These are phyloP conservation scores for Cutaneotrichosporon sp. DNA, from an alignment of 1,284 basidiomycete species.

Conservation along the genomic window DNA sequence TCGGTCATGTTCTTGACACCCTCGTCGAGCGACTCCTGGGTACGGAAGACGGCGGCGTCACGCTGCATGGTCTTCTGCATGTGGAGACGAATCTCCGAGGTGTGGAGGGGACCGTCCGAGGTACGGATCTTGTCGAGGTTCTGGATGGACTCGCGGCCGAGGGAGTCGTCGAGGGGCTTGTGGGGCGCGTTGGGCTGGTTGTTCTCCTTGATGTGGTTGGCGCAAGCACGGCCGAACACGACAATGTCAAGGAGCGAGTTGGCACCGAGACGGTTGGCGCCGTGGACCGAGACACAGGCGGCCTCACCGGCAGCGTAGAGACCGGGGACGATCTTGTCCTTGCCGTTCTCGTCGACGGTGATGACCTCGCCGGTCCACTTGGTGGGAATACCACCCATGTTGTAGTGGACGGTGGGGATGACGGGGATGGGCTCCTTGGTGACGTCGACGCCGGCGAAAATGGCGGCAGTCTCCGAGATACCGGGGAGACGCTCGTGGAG, in stretches of 20 bases:
- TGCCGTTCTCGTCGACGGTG: constrained; percentile 75
- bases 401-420: constrained; percentile 91
- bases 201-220: constrained; percentile 94
- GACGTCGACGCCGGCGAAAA: constrained; percentile 98
- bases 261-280: constrained; percentile 98
- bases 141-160: constrained; percentile 79
- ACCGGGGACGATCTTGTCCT: constrained; percentile 92
- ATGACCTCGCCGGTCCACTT: constrained; percentile 97
- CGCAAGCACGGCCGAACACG: constrained; percentile 97
- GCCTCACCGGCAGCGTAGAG: constrained; percentile 98
- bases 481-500: constrained; percentile 96
- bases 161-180: constrained; percentile 79
- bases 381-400: constrained; percentile 99
- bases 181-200: constrained; percentile 86
- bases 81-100: constrained; percentile 82
- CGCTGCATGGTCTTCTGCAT: constrained; percentile 99
- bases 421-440: constrained; percentile 99
- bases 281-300: constrained; percentile 97
- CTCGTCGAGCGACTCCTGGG: constrained; percentile 82
- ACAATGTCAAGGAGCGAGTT: constrained; percentile 99
- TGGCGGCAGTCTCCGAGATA: constrained; percentile 99
- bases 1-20: constrained; percentile 81
- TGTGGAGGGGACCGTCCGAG: constrained; percentile 74
- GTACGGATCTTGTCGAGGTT: constrained; percentile 86
- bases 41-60: constrained; percentile 88